Conservation (phyloP, 352 stramenopile species). For the Globisporangium spiculum region DNA sequence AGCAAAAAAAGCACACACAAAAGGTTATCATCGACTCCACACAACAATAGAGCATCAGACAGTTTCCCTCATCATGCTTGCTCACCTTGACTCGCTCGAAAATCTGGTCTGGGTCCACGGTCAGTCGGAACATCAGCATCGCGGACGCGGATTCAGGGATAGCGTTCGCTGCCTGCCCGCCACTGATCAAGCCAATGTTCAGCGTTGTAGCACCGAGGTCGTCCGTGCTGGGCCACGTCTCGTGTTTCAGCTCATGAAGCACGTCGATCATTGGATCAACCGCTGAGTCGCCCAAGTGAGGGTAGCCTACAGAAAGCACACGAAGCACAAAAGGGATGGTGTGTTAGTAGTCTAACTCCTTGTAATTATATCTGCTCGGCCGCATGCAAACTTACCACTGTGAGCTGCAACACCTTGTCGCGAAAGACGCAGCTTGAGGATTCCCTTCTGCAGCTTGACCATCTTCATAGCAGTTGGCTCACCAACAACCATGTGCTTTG, state of each 20-base stretch:
- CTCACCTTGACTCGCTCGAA: constrained; percentile 62
- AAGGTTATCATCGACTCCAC: neutral
- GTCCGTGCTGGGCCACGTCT: constrained; percentile 70
- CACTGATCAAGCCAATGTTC: constrained; percentile 83
- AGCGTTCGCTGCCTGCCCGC: constrained; percentile 78
- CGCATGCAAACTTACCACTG: constrained; percentile 39
- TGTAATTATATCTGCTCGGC: neutral
- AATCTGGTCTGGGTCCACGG: constrained; percentile 63
- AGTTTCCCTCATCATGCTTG: neutral
- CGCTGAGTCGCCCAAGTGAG: constrained; percentile 76
- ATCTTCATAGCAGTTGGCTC: constrained; percentile 81
- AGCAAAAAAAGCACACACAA: neutral
- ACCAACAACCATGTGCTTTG: constrained; percentile 76
- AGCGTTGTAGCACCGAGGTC: constrained; percentile 81
- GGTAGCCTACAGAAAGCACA: constrained; percentile 42
- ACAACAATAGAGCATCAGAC: neutral
- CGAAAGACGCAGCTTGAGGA: constrained; percentile 79
- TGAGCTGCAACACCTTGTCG: constrained; percentile 74
- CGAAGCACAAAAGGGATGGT: neutral
- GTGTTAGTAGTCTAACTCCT: neutral
- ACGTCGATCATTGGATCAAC: constrained; percentile 86
- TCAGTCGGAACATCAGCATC: constrained; percentile 89
- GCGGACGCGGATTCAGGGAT: constrained; percentile 78
- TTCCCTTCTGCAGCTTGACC: constrained; percentile 85
- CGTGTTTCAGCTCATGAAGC: constrained; percentile 78